phyloP scores from a whole-genome alignment of 306 rosid species.

The Rosa multiflora region DNA sequence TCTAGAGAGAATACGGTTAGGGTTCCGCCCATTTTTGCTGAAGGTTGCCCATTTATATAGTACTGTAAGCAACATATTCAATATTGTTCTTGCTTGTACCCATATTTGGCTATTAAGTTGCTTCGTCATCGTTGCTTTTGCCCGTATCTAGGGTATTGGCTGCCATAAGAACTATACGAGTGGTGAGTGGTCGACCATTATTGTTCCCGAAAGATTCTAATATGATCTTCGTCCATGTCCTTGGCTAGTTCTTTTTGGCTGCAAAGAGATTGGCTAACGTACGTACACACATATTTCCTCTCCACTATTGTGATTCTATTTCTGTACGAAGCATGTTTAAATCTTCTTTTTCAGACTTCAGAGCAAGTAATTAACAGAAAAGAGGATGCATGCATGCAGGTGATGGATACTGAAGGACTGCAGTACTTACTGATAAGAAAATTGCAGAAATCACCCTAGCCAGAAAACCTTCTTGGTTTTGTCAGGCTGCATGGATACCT shows the following conservation, averaged over 20 bases:
- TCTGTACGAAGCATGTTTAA: neutral
- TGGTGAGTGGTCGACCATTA: no score
- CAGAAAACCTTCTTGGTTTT: neutral
- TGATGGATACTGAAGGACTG: neutral
- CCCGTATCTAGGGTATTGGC: no score
- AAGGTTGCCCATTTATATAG: neutral
- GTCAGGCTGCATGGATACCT: neutral
- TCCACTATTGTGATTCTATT: neutral
- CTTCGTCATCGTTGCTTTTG: no score
- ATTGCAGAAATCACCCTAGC: neutral
- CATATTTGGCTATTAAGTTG: no score
- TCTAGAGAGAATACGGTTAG: neutral
- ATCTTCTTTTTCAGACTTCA: neutral
- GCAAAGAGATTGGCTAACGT: no score
- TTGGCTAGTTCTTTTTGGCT: no score
- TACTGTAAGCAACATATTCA: no score
- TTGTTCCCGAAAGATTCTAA: no score
- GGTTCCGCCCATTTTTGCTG: neutral
- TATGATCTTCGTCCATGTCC: no score
- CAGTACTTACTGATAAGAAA: neutral
- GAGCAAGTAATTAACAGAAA: neutral
- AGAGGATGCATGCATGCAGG: neutral
- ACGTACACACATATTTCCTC: neutral
- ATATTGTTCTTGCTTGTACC: no score
- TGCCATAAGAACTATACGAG: no score